phyloP scores from a whole-genome alignment of 257 asterid genomes.

The Solanum neorickii region DNA sequence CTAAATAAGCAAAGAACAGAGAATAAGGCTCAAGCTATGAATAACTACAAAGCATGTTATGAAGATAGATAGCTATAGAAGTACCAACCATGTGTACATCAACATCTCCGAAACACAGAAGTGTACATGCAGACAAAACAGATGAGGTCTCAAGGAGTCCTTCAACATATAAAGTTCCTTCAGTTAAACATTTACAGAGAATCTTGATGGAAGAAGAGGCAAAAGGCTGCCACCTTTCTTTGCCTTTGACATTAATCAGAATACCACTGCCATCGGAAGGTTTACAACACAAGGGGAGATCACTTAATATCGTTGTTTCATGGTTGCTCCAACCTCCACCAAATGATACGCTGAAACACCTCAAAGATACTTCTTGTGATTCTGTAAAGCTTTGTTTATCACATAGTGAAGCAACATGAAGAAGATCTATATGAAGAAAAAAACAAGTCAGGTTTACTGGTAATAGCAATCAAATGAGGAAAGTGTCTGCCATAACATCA shows the following conservation, averaged over 20 bases:
- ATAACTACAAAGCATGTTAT: not conserved
- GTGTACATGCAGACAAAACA: slow-evolving; percentile 57
- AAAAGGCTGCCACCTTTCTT: slow-evolving; percentile 62
- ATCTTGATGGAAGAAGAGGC: slow-evolving; percentile 74
- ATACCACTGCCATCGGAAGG: slow-evolving; percentile 58
- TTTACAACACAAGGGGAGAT: slow-evolving; percentile 41
- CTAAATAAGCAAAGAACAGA: not conserved
- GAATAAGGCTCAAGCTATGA: not conserved
- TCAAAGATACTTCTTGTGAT: slow-evolving; percentile 36
- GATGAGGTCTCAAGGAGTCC: slow-evolving; percentile 67
- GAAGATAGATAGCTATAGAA: slow-evolving; percentile 6
- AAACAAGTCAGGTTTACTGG: slow-evolving; percentile 1
- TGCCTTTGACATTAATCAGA: slow-evolving; percentile 55
- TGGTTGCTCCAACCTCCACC: slow-evolving; percentile 23
- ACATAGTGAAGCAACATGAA: slow-evolving; percentile 29
- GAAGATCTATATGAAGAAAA: slow-evolving; percentile 33
- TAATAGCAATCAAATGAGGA: not conserved
- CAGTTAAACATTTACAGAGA: slow-evolving; percentile 68
- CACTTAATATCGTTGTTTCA: slow-evolving; percentile 37
- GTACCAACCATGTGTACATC: slow-evolving; percentile 76
- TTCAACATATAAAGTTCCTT: slow-evolving; percentile 82
- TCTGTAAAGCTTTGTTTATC: slow-evolving; percentile 22
- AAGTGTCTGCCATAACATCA: not conserved
- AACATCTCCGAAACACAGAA: slow-evolving; percentile 70
- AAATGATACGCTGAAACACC: slow-evolving; percentile 46